Evolutionary conservation across 352 stramenopile genomes (phyloP), one percentile per base, ranked within the genome.

Genomic region (Phytophthora sp.): DNA sequence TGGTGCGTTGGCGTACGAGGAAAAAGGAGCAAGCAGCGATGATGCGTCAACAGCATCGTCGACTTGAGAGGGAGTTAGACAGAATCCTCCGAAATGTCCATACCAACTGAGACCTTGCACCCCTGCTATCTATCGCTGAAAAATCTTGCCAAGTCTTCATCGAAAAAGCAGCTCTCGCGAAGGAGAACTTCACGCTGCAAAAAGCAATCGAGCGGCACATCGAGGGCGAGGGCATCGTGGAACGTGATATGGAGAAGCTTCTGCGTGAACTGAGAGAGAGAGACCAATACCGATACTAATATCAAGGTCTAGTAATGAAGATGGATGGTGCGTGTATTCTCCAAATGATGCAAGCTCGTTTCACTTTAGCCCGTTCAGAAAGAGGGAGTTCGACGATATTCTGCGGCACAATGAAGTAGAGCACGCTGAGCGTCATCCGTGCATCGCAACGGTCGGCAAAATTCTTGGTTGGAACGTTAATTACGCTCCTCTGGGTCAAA

Each of bases 381-480:
- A 26, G 11, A 17, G 32, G 10, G 52, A 62, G 34, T 62, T 43
- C 7, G 43, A 62, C 42, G 9, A 2, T 1, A 13, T 57, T 3
- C 9, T 62, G 5, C 20, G 43, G 8, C 4, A 35, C 13, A 44
- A 20, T 12, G 41, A 41, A 11, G n/a, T 34, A 0, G 12, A 4
- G 11, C 54, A 48, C 17, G 27, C 21, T 5, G 23, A 57, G 12
- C 15, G 39, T 2, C 28, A 63, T 5, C 49, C 52, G 0, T 63
- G 52, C 8, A 41, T 38, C 0, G 43, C 51, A 1, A 63, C 52
- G 6, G 44, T 54, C 2, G 60, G 60, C 1, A 55, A 51, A 4
- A 42, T 64, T 2, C 26, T 65, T 13, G 53, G 54, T 7, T 65
- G 53, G 54, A 62, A 26, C 3, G 52, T 68, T 6, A 17, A 68